Base-by-base conservation (phyloP, 78 protist genomes). In the Planoprotostelium fungivorum region DNA sequence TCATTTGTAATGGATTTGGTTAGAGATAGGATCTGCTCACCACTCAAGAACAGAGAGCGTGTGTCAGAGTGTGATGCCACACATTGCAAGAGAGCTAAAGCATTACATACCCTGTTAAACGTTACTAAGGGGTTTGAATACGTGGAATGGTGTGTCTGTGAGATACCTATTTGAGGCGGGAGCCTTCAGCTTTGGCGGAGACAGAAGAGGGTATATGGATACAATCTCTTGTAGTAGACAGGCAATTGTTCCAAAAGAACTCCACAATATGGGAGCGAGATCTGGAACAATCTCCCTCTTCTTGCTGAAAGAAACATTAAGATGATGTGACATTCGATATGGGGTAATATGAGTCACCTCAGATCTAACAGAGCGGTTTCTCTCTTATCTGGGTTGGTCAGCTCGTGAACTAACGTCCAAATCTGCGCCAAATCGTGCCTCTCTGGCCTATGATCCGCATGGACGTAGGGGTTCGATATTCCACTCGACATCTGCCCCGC, bases 61-160 rank as follows among this genome's bases (percentile, higher is more conserved):
- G 99, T 99, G 10, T 98, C 99, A 0, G 93, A 95, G 92, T 99
- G 99, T 23, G 98, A 94, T 0, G 99, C 99, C 35, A 99, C 99
- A 37, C 99, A 97, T 90, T 99, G 99, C 35, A 99, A 91, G 37
- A 99, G 98, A 29, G 99, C 99, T 1, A 99, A 95, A 10, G 99
- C 99, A 90, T 99, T 98, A 92, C 99, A 98, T 1, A 97, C 99
- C 10, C 99, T 88, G 88, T n/a, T n/a, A n/a, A n/a, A 51, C 16
- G 83, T 16, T 9, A 16, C 31, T 9, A 16, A 25, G 83, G 31
- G 9, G 87, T 85, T 10, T 85, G 1, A 23, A 0, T 1, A n/a
- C n/a, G n/a, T n/a, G n/a, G n/a, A 51, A 16, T 51, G 73, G 73
- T 51, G 73, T n/a, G n/a, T 1, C 1, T 34, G 86, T 34, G 84